A percentile compares a stretch with the other conserved stretches of the same genome.
phyloP scores from a whole-genome alignment of 768 basidiomycete species.

The Xerocomus spinulosus region DNA sequence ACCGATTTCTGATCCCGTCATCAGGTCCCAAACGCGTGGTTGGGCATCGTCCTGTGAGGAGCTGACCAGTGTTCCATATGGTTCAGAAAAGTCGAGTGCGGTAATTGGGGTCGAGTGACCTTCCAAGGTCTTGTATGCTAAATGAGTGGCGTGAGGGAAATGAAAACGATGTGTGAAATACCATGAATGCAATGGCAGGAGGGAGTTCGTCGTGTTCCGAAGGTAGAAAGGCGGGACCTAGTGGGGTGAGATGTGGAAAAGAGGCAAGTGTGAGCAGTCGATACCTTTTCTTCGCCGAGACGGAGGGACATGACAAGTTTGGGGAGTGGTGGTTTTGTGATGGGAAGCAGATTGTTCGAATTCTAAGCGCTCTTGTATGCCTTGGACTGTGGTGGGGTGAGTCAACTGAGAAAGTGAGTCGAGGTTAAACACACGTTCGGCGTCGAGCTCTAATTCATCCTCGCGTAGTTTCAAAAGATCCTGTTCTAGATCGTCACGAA shows the following conservation, averaged over 20 bases:
- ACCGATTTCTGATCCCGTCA: slow-evolving; percentile 83
- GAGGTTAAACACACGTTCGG: slow-evolving; percentile 66
- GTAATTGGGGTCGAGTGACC: slow-evolving; percentile 79
- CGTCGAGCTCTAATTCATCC: slow-evolving; percentile 95
- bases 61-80: slow-evolving; percentile 90
- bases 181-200: slow-evolving; percentile 95
- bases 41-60: slow-evolving; percentile 82
- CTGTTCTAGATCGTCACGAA: slow-evolving; percentile 74
- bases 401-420: neutral
- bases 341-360: slow-evolving; percentile 52
- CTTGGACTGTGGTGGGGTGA: slow-evolving; percentile 58
- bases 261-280: neutral
- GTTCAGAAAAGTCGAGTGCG: slow-evolving; percentile 92
- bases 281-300: slow-evolving; percentile 34
- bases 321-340: slow-evolving; percentile 11
- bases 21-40: slow-evolving; percentile 92
- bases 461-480: slow-evolving; percentile 86
- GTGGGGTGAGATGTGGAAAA: slow-evolving; percentile 3
- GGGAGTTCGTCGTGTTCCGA: slow-evolving; percentile 97
- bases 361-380: slow-evolving; percentile 79
- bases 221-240: slow-evolving; percentile 92
- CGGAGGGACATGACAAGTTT: slow-evolving; percentile 19
- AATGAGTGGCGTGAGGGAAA: slow-evolving; percentile 6
- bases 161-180: slow-evolving; percentile 28
- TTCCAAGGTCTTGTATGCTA: slow-evolving; percentile 62